Base-by-base conservation (phyloP, 768 basidiomycete species). In the Boletus edulis region DNA sequence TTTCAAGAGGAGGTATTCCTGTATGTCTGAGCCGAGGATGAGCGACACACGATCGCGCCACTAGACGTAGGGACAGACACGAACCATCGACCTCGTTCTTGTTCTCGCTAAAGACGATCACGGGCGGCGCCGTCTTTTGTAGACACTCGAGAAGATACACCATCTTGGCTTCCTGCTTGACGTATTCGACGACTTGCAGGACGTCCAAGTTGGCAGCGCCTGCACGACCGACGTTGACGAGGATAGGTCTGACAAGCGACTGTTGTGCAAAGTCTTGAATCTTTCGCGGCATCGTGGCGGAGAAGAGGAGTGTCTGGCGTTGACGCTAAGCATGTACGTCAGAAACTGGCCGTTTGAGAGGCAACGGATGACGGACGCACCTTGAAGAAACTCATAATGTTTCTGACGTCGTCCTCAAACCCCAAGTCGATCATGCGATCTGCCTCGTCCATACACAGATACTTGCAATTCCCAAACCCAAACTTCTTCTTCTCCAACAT, bases 131-230 rank as follows among this genome's bases (percentile, higher is more conserved):
- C 0, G 97, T 99, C 76, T 98, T 99, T 69, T 98, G 97, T 57
- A 99, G 72, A 70, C 95, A 98, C 72, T 99, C 97, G 45, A 99
- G 78, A 15, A 98, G 81, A 71, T 98, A 99, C 1, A 99, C 95
- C 97, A 98, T 98, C 74, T 99, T 99, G 0, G 97, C 97, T 73
- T 98, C 97, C 68, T 97, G 94, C 74, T 99, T 99, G 63, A 99
- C 97, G 63, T 97, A 98, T 75, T 99, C 97, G 20, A 98, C 92
- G 31, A 98, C 90, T 67, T 94, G 94, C 29, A 98, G 79, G 3
- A 99, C 94, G 67, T 98, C 96, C 70, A 99, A 73, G 71, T 95
- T 96, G 40, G 97, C 97, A 20, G 97, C 97, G 65, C 97, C 97
- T 8, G 97, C 96, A 66, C 97, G 89, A 22, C 97, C 96, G 42